Conservation (phyloP, 768 basidiomycete species). For the Dioszegia hungarica region DNA sequence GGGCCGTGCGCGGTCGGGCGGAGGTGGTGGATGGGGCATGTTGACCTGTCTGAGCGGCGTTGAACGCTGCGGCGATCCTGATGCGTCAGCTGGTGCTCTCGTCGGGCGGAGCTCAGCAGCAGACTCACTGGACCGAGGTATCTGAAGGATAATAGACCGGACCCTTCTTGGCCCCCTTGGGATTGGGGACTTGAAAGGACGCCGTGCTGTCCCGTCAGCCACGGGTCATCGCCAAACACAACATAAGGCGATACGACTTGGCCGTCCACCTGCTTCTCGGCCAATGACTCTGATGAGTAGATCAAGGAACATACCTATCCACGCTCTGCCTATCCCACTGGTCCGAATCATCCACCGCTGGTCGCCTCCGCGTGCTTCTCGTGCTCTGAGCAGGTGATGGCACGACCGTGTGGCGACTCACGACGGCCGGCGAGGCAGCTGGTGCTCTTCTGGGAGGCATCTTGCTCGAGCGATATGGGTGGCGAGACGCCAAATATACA, state of each 20-base stretch:
- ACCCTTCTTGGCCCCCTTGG: conserved; percentile 11
- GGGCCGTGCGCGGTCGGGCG: conserved; percentile 6
- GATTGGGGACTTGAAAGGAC: conserved; percentile 26
- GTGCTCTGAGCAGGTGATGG: conserved; percentile 36
- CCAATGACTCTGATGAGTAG: too few relatives aligned
- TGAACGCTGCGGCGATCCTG: conserved; percentile 39
- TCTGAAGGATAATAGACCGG: not conserved
- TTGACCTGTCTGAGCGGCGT: conserved; percentile 32
- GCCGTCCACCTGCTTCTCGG: not conserved
- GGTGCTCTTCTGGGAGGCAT: conserved; percentile 15
- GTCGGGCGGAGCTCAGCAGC: not conserved
- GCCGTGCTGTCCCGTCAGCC: conserved; percentile 3
- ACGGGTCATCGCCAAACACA: too few relatives aligned
- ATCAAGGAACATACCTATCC: conserved; percentile 17
- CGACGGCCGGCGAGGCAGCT: conserved; percentile 14
- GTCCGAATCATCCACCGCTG: conserved; percentile 16
- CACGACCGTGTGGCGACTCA: conserved; percentile 1
- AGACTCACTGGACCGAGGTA: conserved; percentile 10
- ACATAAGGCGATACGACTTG: too few relatives aligned
- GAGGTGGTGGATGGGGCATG: conserved; percentile 9
- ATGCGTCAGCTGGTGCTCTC: not conserved
- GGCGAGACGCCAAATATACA: not conserved
- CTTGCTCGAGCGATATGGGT: not conserved
- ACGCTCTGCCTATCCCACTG: conserved; percentile 37
- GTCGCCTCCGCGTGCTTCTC: conserved; percentile 15